Evolutionary conservation across 2,329 filamentous ascomycete genomes (phyloP).

Genomic region (Calonectria crousiana): DNA sequence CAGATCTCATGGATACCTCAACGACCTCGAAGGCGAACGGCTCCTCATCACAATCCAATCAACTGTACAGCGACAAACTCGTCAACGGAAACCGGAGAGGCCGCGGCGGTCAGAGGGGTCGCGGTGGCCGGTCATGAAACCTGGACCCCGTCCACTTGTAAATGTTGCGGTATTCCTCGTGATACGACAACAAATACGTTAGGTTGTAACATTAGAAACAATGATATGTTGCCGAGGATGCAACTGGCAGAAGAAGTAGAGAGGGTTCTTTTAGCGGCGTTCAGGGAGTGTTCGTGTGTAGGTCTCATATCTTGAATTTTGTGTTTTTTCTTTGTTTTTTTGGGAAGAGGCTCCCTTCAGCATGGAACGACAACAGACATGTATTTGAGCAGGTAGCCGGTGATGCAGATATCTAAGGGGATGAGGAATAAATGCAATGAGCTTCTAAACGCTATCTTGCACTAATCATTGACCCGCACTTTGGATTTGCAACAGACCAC

Average conservation of each 20-base stretch:
- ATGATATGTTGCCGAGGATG: not conserved
- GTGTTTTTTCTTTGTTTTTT: not conserved
- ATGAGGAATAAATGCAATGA: not conserved
- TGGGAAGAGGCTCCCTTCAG: not conserved
- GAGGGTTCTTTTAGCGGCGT: conserved; percentile 33
- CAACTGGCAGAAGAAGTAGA: conserved; percentile 5
- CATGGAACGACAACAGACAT: not conserved
- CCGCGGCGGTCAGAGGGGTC: conserved; percentile 42
- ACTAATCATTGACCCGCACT: not conserved
- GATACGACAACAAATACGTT: not conserved
- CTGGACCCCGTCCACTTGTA: not conserved
- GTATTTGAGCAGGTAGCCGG: not conserved
- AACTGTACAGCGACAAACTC: conserved; percentile 66
- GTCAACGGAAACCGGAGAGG: conserved; percentile 47
- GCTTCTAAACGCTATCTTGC: not conserved
- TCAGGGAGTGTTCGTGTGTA: conserved; percentile 12
- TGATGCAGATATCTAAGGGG: not conserved
- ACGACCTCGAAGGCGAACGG: conserved; percentile 31
- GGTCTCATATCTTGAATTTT: not conserved
- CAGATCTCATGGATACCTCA: conserved; percentile 57
- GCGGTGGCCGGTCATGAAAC: conserved; percentile 36
- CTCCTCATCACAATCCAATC: conserved; percentile 44
- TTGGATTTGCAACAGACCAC: not conserved
- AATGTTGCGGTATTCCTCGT: not conserved
- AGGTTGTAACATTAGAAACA: conserved; percentile 29